Conservation (phyloP, 2,329 filamentous ascomycete genomes). For the Diaporthe aspalathi region DNA sequence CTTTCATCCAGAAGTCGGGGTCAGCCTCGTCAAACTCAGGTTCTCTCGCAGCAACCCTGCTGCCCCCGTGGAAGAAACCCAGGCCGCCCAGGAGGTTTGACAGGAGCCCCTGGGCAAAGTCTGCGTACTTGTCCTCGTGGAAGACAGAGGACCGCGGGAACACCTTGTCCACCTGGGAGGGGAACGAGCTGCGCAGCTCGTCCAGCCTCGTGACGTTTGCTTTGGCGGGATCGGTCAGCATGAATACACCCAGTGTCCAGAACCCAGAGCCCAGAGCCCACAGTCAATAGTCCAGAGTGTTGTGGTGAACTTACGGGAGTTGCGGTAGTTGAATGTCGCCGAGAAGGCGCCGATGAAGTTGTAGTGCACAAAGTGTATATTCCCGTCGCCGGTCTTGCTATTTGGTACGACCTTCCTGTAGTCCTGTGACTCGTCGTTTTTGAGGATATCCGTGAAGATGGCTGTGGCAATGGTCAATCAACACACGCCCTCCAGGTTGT, state of each 20-base stretch:
- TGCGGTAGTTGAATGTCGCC: slow-evolving; percentile 31
- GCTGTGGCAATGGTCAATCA: slow-evolving; percentile 56
- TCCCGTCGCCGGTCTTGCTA: slow-evolving; percentile 60
- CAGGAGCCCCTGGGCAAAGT: slow-evolving; percentile 85
- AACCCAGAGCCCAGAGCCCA: too few relatives aligned
- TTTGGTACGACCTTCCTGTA: slow-evolving; percentile 59
- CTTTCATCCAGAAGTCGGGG: slow-evolving; percentile 90
- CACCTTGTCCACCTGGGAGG: slow-evolving; percentile 63
- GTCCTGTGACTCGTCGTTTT: slow-evolving; percentile 70
- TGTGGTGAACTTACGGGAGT: slow-evolving; percentile 29
- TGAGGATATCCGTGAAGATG: slow-evolving; percentile 65
- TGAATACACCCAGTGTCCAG: too few relatives aligned
- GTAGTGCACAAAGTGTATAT: slow-evolving; percentile 74
- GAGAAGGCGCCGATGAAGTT: slow-evolving; percentile 70
- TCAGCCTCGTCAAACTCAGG: slow-evolving; percentile 90
- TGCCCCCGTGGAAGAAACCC: slow-evolving; percentile 89
- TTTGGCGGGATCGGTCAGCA: slow-evolving; percentile 7
- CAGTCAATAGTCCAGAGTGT: too few relatives aligned
- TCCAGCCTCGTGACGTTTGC: slow-evolving; percentile 26
- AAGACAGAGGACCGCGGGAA: slow-evolving; percentile 81
- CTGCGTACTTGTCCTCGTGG: slow-evolving; percentile 73
- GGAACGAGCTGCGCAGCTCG: background rate
- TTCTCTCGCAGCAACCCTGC: slow-evolving; percentile 86
- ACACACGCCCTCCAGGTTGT: slow-evolving; percentile 45
- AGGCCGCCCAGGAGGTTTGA: slow-evolving; percentile 91